A percentile compares a stretch with the other conserved stretches of the same genome.
These are phyloP conservation scores for Zychaea mexicana DNA, from an alignment of 371 early-diverging fungal species.

Conservation along the genomic window DNA sequence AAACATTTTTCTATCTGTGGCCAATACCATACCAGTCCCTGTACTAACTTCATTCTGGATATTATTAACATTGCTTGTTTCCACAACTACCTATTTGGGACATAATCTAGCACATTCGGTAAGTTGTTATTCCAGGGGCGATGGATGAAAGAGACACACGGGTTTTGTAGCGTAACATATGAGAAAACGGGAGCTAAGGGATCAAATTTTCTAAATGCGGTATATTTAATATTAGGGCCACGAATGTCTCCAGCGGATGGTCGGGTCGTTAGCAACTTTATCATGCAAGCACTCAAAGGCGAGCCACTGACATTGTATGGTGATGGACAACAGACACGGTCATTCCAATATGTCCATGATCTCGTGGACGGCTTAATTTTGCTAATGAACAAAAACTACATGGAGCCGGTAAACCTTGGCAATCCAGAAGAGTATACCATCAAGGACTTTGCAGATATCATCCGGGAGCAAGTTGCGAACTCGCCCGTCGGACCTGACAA, in stretches of 20 bases:
- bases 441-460: conserved; percentile 77
- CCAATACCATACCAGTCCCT: too few relatives aligned
- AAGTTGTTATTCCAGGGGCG: conserved; percentile 8
- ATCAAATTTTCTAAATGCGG: neutral
- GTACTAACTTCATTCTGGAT: too few relatives aligned
- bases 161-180: too few relatives aligned
- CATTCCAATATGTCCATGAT: conserved; percentile 90
- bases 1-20: neutral
- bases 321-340: conserved; percentile 82
- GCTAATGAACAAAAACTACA: conserved; percentile 75
- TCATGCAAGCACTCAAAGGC: conserved; percentile 82
- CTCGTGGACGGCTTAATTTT: conserved; percentile 83
- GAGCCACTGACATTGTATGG: conserved; percentile 84
- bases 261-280: conserved; percentile 90
- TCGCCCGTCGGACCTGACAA: conserved; percentile 30
- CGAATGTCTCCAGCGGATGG: conserved; percentile 90
- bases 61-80: conserved; percentile 1
- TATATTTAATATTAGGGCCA: conserved; percentile 57
- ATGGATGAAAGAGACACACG: too few relatives aligned
- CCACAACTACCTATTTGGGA: neutral
- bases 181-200: neutral
- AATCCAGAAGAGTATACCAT: conserved; percentile 91
- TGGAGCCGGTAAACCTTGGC: conserved; percentile 83
- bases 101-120: conserved; percentile 23
- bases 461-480: conserved; percentile 67